Base-by-base conservation (phyloP, 2,329 filamentous ascomycete genomes). In the Ramularia endophylla region DNA sequence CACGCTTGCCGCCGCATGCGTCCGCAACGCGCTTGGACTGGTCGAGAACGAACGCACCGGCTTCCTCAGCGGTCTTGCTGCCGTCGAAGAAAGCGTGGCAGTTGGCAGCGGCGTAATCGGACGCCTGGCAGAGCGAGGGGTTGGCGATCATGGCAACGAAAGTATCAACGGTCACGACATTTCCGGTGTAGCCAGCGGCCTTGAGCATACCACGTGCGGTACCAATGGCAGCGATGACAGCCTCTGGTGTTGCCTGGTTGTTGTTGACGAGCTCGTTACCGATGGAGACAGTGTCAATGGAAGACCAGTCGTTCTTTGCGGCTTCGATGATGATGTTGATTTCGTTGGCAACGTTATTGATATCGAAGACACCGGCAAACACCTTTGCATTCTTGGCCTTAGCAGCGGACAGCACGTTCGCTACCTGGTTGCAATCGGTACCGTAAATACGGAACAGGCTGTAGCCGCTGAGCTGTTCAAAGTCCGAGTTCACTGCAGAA, bases 201-300 rank as follows among this genome's bases (percentile, higher is more conserved):
- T 74, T 72, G 27, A 94, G 74, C 2, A 70, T 68, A 11, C 54
- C 51, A 15, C 83, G 78, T 12, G 80, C 81, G 31, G 67, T 62
- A 2, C 65, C 63, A 28, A 92, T 67, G 3, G 79, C 80, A 11
- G 60, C 62, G 9, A 81, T 67, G 7, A 90, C 77, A 37, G 73
- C 64, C 1, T 59, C 59, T 19, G 76, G 27, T 70, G 73, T 38
- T 11, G 40, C 32, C 27, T 69, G 38, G 72, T 74, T 83, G 60
- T n/a, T n/a, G 63, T 86, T 83, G 60, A 94, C 79, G 25, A 83
- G 70, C 63, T 94, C 87, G 59, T 94, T 94, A 47, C 87, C 87
- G 30, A 94, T 74, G 41, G 78, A 77, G 56, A 94, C 73, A 2
- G 85, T 83, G 58, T 84, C 73, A 47, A 94, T 74, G 11, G 69